These are phyloP conservation scores for Suillus clintonianus DNA, from an alignment of 768 basidiomycete species.

Conservation along the genomic window DNA sequence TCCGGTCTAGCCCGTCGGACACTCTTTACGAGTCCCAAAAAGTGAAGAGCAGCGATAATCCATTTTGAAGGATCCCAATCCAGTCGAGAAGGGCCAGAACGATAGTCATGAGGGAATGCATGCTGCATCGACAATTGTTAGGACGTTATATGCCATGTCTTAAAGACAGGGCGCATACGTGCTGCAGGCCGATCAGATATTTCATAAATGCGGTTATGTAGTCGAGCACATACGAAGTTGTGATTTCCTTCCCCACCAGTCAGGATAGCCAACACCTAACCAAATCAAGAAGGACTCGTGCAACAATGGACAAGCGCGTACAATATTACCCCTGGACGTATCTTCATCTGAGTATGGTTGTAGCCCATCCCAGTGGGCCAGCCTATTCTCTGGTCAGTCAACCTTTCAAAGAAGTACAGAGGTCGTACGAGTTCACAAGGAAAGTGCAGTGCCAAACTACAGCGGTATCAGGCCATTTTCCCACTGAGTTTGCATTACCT, in stretches of 20 bases:
- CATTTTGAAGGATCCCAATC: slow-evolving; percentile 87
- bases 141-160: not conserved
- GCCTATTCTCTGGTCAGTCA: slow-evolving; percentile 31
- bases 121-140: slow-evolving; percentile 44
- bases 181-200: slow-evolving; percentile 31
- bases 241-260: slow-evolving; percentile 81
- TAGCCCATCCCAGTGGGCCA: slow-evolving; percentile 81
- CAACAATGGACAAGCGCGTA: slow-evolving; percentile 31
- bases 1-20: slow-evolving; percentile 50
- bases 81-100: slow-evolving; percentile 57
- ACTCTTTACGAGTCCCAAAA: slow-evolving; percentile 46
- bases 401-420: not conserved
- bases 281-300: not conserved
- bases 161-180: slow-evolving; percentile 32
- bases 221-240: slow-evolving; percentile 57
- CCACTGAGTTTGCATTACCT: slow-evolving; percentile 19
- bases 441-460: slow-evolving; percentile 76
- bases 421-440: slow-evolving; percentile 65
- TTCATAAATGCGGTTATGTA: not conserved
- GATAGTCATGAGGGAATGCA: slow-evolving; percentile 77
- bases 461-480: not conserved
- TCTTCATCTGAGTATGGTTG: slow-evolving; percentile 83
- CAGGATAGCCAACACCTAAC: slow-evolving; percentile 63
- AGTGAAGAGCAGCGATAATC: slow-evolving; percentile 60
- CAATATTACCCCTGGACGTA: slow-evolving; percentile 73